Conservation (phyloP, 2,329 filamentous ascomycete species). For the Myriosclerotinia scirpicola region DNA sequence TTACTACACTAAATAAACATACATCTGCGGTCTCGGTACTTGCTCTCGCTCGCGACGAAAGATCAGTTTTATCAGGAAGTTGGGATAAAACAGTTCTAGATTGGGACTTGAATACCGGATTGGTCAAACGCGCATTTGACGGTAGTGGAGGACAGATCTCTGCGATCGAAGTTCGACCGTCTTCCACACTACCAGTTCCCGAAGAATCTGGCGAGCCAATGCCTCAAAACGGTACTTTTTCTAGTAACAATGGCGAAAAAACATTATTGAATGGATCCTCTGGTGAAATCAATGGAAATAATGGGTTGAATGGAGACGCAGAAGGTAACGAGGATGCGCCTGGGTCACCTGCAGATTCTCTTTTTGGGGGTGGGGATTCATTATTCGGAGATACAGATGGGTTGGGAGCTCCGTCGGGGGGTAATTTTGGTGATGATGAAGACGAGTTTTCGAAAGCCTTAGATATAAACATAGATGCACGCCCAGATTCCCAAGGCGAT, state of each 20-base stretch:
- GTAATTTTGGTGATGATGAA: slow-evolving; percentile 77
- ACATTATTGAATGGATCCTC: slow-evolving; percentile 56
- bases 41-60: slow-evolving; percentile 79
- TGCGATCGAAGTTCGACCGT: slow-evolving; percentile 79
- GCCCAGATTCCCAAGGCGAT: slow-evolving; percentile 35
- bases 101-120: slow-evolving; percentile 90
- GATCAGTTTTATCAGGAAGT: slow-evolving; percentile 82
- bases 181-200: slow-evolving; percentile 73
- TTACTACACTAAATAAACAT: slow-evolving; percentile 77
- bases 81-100: slow-evolving; percentile 96
- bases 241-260: slow-evolving; percentile 67
- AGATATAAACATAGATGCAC: slow-evolving; percentile 46
- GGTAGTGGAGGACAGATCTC: slow-evolving; percentile 82
- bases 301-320: slow-evolving; percentile 41
- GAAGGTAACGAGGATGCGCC: slow-evolving; percentile 56
- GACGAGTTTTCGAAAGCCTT: slow-evolving; percentile 78
- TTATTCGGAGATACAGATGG: slow-evolving; percentile 80
- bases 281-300: slow-evolving; percentile 43
- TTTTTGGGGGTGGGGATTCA: slow-evolving; percentile 84
- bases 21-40: slow-evolving; percentile 90
- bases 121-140: slow-evolving; percentile 72
- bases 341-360: slow-evolving; percentile 63
- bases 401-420: slow-evolving; percentile 52
- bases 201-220: slow-evolving; percentile 64
- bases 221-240: slow-evolving; percentile 65